Conservation (phyloP, 2,329 filamentous ascomycete species). For the Trichoderma guizhouense region DNA sequence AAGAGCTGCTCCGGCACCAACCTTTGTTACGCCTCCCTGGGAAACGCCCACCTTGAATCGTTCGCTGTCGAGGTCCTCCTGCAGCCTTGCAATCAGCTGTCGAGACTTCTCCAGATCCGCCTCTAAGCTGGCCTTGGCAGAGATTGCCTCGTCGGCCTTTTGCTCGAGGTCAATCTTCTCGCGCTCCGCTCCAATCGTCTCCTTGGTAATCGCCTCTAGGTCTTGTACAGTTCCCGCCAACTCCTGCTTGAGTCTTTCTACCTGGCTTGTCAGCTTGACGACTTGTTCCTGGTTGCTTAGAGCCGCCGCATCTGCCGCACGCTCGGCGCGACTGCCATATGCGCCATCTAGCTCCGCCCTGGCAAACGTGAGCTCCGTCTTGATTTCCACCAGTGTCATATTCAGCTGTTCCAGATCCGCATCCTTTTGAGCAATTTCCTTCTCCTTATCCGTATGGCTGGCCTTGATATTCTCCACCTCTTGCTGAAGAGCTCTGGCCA, state of each 20-base stretch:
- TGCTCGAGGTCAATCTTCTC: constrained; percentile 46
- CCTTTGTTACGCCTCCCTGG: constrained; percentile 32
- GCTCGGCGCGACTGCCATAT: constrained; percentile 57
- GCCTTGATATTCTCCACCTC: constrained; percentile 23
- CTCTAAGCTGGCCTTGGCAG: constrained; percentile 38
- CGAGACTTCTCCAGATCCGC: constrained; percentile 38
- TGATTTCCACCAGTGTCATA: constrained; percentile 54
- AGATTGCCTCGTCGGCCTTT: constrained; percentile 35
- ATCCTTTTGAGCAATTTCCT: constrained; percentile 47
- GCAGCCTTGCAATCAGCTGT: constrained; percentile 39
- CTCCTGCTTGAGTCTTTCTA: constrained; percentile 50
- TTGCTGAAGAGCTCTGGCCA: constrained; percentile 27
- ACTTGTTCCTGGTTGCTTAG: constrained; percentile 48
- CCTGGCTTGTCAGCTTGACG: constrained; percentile 44
- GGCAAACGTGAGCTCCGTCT: constrained; percentile 59
- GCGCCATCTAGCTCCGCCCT: constrained; percentile 61
- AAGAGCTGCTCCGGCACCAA: constrained; percentile 47
- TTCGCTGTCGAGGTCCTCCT: constrained; percentile 52
- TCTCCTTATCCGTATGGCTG: constrained; percentile 34
- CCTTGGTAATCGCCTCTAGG: constrained; percentile 51
- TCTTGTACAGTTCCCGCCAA: constrained; percentile 49
- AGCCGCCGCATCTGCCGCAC: constrained; percentile 56
- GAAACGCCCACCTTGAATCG: constrained; percentile 42
- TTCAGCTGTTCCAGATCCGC: constrained; percentile 50
- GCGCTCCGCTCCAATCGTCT: constrained; percentile 48